A percentile compares a stretch with the other conserved stretches of the same genome.
Conservation (phyloP, 495 filamentous ascomycete species). For the Penicillium longicatenatum region DNA sequence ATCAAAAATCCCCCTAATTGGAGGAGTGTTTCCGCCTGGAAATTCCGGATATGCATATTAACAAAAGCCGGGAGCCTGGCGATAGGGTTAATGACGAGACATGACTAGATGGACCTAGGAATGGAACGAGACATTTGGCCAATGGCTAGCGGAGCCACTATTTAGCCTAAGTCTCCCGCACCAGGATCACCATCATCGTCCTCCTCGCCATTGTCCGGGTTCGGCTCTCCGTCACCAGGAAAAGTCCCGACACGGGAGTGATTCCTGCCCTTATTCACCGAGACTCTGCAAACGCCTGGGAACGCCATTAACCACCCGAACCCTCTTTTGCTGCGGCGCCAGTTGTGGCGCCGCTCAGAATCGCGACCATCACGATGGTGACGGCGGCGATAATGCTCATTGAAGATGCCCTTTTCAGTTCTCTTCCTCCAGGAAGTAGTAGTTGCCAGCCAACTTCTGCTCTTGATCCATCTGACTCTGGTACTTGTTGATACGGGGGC, state of each 20-base stretch:
- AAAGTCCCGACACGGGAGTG: slow-evolving; percentile 26
- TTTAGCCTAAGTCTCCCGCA: slow-evolving; percentile 20
- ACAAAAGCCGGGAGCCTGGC: slow-evolving; percentile 14
- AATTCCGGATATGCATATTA: slow-evolving; percentile 5
- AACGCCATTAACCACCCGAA: slow-evolving; percentile 42
- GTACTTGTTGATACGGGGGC: slow-evolving; percentile 97
- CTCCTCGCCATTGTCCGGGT: slow-evolving; percentile 53
- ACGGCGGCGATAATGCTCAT: slow-evolving; percentile 47
- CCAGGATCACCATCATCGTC: slow-evolving; percentile 31
- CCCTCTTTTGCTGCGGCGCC: slow-evolving; percentile 37
- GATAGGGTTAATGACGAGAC: slow-evolving; percentile 17
- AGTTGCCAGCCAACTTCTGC: slow-evolving; percentile 92
- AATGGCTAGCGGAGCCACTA: slow-evolving; percentile 30
- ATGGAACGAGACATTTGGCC: slow-evolving; percentile 11
- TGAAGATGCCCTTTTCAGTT: slow-evolving; percentile 67
- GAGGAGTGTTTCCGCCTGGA: slow-evolving; percentile 2
- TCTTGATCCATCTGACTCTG: slow-evolving; percentile 95
- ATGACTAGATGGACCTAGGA: slow-evolving; percentile 13
- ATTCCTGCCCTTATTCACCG: slow-evolving; percentile 35
- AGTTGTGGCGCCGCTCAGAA: slow-evolving; percentile 40
- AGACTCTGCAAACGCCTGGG: slow-evolving; percentile 47
- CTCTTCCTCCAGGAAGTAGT: slow-evolving; percentile 95
- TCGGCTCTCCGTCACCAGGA: slow-evolving; percentile 44
- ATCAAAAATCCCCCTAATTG: slow-evolving; percentile 14
- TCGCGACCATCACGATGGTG: slow-evolving; percentile 45